phyloP scores from a whole-genome alignment of 202 grass and related monocot species.

The Digitaria exilis region DNA sequence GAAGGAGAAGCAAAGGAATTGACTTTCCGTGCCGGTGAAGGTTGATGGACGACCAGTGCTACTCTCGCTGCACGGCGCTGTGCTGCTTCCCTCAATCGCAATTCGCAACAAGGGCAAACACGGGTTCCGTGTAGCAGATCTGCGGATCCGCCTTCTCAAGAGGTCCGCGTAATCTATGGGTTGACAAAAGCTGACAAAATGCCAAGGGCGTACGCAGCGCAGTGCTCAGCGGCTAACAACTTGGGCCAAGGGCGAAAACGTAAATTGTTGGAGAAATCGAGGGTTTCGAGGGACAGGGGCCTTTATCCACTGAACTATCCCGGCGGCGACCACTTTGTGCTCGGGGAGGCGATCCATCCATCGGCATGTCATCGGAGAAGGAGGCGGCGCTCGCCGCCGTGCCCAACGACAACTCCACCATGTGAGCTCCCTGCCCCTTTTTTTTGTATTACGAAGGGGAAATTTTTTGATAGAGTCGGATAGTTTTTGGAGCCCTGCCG shows the following conservation, averaged over 20 bases:
- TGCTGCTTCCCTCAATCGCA: no score
- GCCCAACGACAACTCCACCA: conserved; percentile 70
- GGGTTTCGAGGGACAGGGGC: neutral
- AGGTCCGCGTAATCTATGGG: neutral
- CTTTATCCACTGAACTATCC: conserved; percentile 35
- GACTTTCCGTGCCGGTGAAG: no score
- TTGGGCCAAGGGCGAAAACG: neutral
- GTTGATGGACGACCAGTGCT: neutral
- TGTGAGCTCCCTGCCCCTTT: conserved; percentile 43
- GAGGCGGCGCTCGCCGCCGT: conserved; percentile 76
- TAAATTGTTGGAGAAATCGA: conserved; percentile 9
- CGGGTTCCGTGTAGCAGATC: neutral
- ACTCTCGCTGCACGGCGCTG: no score
- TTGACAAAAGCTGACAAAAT: neutral
- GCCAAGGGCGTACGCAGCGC: neutral
- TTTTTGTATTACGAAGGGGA: neutral
- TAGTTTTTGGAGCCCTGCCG: neutral
- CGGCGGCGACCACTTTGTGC: conserved; percentile 31
- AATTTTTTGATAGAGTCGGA: neutral
- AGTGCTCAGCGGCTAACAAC: neutral
- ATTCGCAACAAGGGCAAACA: neutral
- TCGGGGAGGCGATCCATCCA: conserved; percentile 6
- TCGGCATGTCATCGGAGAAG: conserved; percentile 81
- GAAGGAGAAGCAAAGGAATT: no score
- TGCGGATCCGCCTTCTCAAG: neutral